Percentiles rank a stretch among this genome's conserved stretches.
phyloP scores from a whole-genome alignment of 768 basidiomycete genomes.

The Roridomyces roridus region DNA sequence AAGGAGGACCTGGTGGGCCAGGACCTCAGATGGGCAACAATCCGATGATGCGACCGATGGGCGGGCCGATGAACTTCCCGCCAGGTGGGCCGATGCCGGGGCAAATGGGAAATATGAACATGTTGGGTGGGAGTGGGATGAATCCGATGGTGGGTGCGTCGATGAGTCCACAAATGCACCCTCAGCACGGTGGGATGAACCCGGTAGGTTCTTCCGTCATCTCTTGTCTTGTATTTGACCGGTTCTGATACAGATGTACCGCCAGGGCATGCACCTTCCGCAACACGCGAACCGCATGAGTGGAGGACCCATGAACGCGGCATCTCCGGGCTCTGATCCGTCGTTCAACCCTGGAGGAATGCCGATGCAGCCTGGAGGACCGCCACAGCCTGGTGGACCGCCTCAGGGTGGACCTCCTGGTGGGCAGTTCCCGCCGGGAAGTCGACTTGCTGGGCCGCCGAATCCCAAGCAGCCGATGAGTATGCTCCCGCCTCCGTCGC shows the following conservation, averaged over 20 bases:
- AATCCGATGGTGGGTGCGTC: conserved; percentile 16
- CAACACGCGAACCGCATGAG: conserved; percentile 15
- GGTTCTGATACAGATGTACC: conserved; percentile 19
- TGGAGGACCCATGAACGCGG: conserved; percentile 35
- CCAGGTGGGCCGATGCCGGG: conserved; percentile 21
- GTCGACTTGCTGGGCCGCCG: conserved; percentile 37
- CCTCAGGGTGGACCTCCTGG: conserved; percentile 31
- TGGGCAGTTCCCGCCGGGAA: conserved; percentile 39
- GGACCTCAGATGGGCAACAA: conserved; percentile 45
- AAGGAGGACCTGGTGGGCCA: conserved; percentile 33
- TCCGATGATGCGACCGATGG: conserved; percentile 43
- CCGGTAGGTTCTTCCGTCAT: not conserved
- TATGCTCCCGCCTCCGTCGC: conserved; percentile 63
- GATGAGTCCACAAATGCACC: conserved; percentile 28
- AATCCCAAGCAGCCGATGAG: conserved; percentile 38
- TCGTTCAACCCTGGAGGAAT: conserved; percentile 43
- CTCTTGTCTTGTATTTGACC: conserved; percentile 1
- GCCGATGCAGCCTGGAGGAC: conserved; percentile 25
- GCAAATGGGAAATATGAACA: conserved; percentile 32
- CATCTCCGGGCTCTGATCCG: conserved; percentile 54
- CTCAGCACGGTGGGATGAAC: conserved; percentile 16
- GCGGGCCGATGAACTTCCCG: conserved; percentile 38
- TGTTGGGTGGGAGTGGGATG: conserved; percentile 13
- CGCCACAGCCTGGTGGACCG: conserved; percentile 26
- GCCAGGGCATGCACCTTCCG: conserved; percentile 13